Evolutionary conservation across 139 green algal genomes (phyloP).

Genomic region (Tetraselmis striata): DNA sequence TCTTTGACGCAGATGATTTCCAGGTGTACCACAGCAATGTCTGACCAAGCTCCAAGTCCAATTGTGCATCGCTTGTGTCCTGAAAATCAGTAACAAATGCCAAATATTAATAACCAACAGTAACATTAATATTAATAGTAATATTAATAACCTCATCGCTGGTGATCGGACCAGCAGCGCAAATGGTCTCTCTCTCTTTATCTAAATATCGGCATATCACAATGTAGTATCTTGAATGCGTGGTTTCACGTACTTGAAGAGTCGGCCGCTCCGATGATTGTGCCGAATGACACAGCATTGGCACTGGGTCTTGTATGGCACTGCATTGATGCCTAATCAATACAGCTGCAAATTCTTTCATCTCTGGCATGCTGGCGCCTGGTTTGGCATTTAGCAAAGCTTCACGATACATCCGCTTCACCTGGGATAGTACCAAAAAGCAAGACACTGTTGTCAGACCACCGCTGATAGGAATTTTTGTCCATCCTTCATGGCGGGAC

Average conservation of each 20-base stretch:
- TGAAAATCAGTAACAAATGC: background rate
- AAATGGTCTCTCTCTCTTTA: too few relatives aligned
- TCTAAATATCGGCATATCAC: background rate
- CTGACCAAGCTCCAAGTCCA: background rate
- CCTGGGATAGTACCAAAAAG: too few relatives aligned
- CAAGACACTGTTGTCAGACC: too few relatives aligned
- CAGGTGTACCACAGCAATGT: background rate
- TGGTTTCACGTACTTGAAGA: background rate
- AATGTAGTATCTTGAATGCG: background rate
- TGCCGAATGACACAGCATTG: background rate
- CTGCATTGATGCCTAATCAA: background rate
- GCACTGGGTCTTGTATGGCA: background rate
- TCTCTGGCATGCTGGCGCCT: background rate
- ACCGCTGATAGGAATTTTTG: too few relatives aligned
- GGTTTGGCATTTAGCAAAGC: background rate
- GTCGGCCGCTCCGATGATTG: background rate
- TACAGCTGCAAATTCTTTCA: background rate
- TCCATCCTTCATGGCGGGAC: too few relatives aligned
- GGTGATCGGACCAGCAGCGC: too few relatives aligned
- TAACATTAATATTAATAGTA: too few relatives aligned
- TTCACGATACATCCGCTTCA: background rate
- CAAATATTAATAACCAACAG: background rate
- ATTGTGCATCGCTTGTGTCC: background rate
- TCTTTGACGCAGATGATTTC: background rate
- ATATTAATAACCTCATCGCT: too few relatives aligned